These are phyloP conservation scores for Athelia sp. DNA, from an alignment of 1,284 basidiomycete genomes.

Conservation along the genomic window DNA sequence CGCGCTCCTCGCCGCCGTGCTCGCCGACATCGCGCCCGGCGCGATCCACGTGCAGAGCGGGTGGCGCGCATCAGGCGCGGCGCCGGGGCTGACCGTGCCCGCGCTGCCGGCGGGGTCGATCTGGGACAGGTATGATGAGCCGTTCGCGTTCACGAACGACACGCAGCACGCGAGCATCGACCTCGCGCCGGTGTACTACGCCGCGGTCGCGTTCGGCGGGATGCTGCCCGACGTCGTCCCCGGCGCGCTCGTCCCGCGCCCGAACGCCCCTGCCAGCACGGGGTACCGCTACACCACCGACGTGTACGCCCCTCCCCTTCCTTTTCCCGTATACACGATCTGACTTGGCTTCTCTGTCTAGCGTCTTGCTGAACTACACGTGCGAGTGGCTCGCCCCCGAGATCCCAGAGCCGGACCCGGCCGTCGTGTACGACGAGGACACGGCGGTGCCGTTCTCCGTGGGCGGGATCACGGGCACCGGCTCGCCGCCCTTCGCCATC, in stretches of 20 bases:
- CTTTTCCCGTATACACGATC: neutral
- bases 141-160: neutral
- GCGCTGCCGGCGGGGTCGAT: neutral
- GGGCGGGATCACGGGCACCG: neutral
- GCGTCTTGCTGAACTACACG: neutral
- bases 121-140: neutral
- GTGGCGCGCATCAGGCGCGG: neutral
- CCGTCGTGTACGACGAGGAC: neutral
- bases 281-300: neutral
- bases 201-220: neutral
- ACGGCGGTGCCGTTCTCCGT: neutral
- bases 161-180: neutral
- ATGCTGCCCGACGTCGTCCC: neutral
- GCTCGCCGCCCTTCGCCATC: neutral
- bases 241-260: neutral
- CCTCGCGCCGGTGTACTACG: neutral
- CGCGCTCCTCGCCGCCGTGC: neutral
- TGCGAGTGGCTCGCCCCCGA: neutral
- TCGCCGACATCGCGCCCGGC: neutral
- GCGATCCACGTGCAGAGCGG: neutral
- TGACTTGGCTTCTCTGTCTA: neutral
- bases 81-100: neutral
- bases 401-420: neutral
- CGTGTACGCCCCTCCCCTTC: neutral
- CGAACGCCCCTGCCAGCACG: neutral